A percentile compares a stretch with the other conserved stretches of the same genome.
These are phyloP conservation scores for Allium sativum DNA, from an alignment of 106 monocot species.

Conservation along the genomic window DNA sequence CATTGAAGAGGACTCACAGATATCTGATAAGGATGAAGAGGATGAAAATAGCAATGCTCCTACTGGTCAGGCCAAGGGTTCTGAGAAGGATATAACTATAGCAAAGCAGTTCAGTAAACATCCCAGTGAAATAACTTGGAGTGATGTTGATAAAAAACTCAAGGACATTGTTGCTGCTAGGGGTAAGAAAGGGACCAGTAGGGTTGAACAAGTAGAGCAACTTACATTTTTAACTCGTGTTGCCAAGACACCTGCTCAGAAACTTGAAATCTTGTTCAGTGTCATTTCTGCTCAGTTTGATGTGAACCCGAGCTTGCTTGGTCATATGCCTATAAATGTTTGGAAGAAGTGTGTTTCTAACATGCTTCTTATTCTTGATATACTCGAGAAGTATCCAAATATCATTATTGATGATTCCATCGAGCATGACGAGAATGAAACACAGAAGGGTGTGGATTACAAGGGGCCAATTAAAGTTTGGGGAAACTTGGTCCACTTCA, in stretches of 20 bases:
- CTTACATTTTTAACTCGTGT: conserved; percentile 81
- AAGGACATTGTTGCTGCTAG: conserved; percentile 87
- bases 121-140: conserved; percentile 91
- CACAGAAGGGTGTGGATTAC: conserved; percentile 64
- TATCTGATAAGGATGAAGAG: conserved; percentile 38
- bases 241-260: conserved; percentile 96
- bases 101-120: conserved; percentile 68
- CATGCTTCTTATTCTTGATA: conserved; percentile 71
- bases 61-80: conserved; percentile 10
- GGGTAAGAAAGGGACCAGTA: conserved; percentile 85
- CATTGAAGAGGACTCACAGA: conserved; percentile 17
- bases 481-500: conserved; percentile 77
- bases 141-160: conserved; percentile 72
- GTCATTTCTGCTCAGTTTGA: conserved; percentile 97
- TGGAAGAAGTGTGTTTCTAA: conserved; percentile 86
- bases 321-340: conserved; percentile 77
- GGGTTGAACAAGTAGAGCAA: conserved; percentile 90
- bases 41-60: conserved; percentile 24
- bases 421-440: conserved; percentile 72
- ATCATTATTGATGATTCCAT: conserved; percentile 64
- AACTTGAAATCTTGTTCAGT: conserved; percentile 70
- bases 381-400: conserved; percentile 65
- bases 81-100: conserved; percentile 58
- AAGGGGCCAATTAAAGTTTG: conserved; percentile 68
- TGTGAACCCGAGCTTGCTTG: conserved; percentile 79